These are phyloP conservation scores for Dothideomycetes sp. DNA, from an alignment of 2,329 filamentous ascomycete genomes.

Conservation along the genomic window DNA sequence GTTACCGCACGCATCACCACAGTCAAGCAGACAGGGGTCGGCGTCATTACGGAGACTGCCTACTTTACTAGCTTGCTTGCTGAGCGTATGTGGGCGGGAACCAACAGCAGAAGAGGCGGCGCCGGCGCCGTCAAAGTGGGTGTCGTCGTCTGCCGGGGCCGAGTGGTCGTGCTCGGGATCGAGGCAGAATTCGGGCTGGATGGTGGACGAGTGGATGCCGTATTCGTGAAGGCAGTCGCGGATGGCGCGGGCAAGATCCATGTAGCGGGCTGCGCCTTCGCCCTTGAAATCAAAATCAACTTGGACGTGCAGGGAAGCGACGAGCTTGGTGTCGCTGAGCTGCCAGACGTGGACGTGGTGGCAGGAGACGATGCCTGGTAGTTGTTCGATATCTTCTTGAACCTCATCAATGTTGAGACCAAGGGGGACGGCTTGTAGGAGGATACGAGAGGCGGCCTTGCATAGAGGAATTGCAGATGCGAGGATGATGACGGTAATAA, in stretches of 20 bases:
- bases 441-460: constrained; percentile 69
- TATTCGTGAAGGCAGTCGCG: constrained; percentile 86
- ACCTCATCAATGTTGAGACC: constrained; percentile 84
- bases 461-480: constrained; percentile 69
- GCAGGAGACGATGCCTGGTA: constrained; percentile 78
- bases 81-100: constrained; percentile 23
- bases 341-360: constrained; percentile 99
- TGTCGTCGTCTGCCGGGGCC: constrained; percentile 16
- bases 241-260: constrained; percentile 75
- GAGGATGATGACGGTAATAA: constrained; percentile 74
- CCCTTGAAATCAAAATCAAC: constrained; percentile 83
- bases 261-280: constrained; percentile 68
- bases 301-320: constrained; percentile 88
- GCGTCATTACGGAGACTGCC: constrained; percentile 18
- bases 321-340: constrained; percentile 84
- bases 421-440: constrained; percentile 86
- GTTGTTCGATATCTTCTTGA: constrained; percentile 75
- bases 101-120: constrained; percentile 15
- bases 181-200: constrained; percentile 74
- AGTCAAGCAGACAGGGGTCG: constrained; percentile 31
- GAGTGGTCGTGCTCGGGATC: constrained; percentile 33
- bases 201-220: constrained; percentile 93
- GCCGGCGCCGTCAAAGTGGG: constrained; percentile 18
- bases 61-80: constrained; percentile 22
- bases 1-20: constrained; percentile 30